phyloP scores from a whole-genome alignment of 768 basidiomycete species.

The Boletellus sp. region DNA sequence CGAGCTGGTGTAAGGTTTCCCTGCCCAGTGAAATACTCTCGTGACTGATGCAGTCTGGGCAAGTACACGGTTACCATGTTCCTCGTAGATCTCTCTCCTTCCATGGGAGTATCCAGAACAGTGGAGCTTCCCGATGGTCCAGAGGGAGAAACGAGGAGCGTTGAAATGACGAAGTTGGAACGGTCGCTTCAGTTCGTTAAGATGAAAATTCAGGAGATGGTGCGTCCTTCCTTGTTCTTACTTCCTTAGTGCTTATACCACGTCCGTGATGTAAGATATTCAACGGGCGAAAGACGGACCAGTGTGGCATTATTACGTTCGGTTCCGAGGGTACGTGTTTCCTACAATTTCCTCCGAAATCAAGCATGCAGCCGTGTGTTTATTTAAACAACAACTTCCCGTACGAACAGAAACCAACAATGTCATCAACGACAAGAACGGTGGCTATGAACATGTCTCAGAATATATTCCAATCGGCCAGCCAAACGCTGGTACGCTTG shows the following conservation, averaged over 20 bases:
- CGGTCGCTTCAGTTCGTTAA: constrained; percentile 85
- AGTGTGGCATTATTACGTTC: constrained; percentile 85
- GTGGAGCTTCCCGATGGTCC: constrained; percentile 54
- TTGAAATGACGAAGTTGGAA: constrained; percentile 73
- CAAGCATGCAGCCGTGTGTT: not conserved
- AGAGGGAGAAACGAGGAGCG: constrained; percentile 45
- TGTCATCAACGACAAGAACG: constrained; percentile 52
- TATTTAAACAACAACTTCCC: not conserved
- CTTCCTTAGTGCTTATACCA: not conserved
- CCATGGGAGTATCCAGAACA: constrained; percentile 68
- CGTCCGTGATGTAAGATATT: constrained; percentile 58
- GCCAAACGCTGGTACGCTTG: constrained; percentile 62
- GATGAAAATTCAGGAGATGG: constrained; percentile 91
- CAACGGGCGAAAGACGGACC: constrained; percentile 88
- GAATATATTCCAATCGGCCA: constrained; percentile 68
- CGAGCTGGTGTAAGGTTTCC: constrained; percentile 65
- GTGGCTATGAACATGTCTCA: constrained; percentile 70
- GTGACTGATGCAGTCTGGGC: constrained; percentile 6
- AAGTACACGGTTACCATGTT: constrained; percentile 89
- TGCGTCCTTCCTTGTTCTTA: constrained; percentile 25
- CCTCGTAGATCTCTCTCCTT: constrained; percentile 80
- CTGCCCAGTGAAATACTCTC: not conserved
- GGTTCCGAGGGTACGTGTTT: constrained; percentile 64
- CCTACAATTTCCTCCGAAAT: not conserved
- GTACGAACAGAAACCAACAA: constrained; percentile 57